phyloP scores from a whole-genome alignment of 2,329 filamentous ascomycete species.

The Dactylellina sp. region DNA sequence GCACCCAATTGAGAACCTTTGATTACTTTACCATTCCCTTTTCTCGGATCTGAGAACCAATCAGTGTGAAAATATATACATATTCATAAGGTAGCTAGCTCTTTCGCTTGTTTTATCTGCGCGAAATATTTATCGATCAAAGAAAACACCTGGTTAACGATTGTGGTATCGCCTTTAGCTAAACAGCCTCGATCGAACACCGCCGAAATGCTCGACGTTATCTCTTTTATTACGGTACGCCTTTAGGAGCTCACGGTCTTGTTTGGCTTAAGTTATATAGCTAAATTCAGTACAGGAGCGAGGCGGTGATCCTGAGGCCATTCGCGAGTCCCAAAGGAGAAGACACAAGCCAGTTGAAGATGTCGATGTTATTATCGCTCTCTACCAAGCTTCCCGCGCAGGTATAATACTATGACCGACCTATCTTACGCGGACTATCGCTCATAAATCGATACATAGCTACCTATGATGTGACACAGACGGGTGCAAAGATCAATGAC shows the following conservation, averaged over 20 bases:
- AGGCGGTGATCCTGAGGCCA: constrained; percentile 89
- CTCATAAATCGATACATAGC: constrained; percentile 65
- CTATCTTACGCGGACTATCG: background rate
- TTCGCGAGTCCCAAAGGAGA: constrained; percentile 88
- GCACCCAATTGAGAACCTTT: background rate
- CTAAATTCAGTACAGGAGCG: constrained; percentile 71
- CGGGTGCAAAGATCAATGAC: constrained; percentile 85
- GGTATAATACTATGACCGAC: constrained; percentile 51
- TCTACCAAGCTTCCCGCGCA: constrained; percentile 76
- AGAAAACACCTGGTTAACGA: background rate
- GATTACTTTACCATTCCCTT: background rate
- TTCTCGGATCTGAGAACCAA: background rate
- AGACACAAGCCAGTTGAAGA: constrained; percentile 82
- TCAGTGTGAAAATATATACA: background rate
- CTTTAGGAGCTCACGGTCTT: background rate
- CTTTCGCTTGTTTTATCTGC: constrained; percentile 11
- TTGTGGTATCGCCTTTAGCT: constrained; percentile 19
- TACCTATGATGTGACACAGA: constrained; percentile 81
- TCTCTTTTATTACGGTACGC: constrained; percentile 74
- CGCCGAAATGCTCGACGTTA: constrained; percentile 76
- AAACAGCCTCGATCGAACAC: background rate
- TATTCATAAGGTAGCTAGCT: background rate
- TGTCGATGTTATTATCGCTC: constrained; percentile 88
- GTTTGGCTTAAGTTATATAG: constrained; percentile 64
- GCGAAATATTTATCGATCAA: constrained; percentile 10